Conservation (phyloP, 306 rosid species). For the Hippophae rhamnoides region DNA sequence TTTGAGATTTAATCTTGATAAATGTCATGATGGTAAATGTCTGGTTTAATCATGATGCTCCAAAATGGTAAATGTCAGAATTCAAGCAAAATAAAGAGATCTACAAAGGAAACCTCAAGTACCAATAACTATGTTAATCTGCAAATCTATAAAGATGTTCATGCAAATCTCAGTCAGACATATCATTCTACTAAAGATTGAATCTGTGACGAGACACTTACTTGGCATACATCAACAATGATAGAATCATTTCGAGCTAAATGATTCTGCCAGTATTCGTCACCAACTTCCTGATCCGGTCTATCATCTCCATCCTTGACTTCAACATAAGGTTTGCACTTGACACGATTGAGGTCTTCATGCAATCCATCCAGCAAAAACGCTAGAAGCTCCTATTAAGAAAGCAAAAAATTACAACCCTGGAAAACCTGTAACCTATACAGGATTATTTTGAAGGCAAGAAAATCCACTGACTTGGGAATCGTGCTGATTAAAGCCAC, state of each 20-base stretch:
- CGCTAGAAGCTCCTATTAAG: slow-evolving; percentile 83
- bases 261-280: slow-evolving; percentile 95
- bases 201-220: slow-evolving; percentile 22
- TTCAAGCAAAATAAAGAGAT: too few relatives aligned
- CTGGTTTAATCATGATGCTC: too few relatives aligned
- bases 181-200: neutral
- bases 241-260: slow-evolving; percentile 93
- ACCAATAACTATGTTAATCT: too few relatives aligned
- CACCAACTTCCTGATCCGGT: slow-evolving; percentile 74
- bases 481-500: slow-evolving; percentile 99
- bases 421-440: slow-evolving; percentile 17
- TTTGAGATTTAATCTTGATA: too few relatives aligned
- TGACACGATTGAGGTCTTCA: slow-evolving; percentile 97
- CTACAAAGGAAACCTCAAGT: too few relatives aligned
- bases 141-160: too few relatives aligned
- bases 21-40: too few relatives aligned
- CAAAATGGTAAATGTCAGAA: too few relatives aligned
- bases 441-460: slow-evolving; percentile 23
- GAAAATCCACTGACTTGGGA: slow-evolving; percentile 71
- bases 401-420: slow-evolving; percentile 10
- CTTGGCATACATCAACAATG: slow-evolving; percentile 98
- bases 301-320: slow-evolving; percentile 81
- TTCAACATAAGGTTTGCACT: slow-evolving; percentile 90
- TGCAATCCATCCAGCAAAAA: slow-evolving; percentile 97
- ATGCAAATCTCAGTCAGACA: too few relatives aligned